phyloP scores from a whole-genome alignment of 129 eudicot species.

The Erigeron canadensis region DNA sequence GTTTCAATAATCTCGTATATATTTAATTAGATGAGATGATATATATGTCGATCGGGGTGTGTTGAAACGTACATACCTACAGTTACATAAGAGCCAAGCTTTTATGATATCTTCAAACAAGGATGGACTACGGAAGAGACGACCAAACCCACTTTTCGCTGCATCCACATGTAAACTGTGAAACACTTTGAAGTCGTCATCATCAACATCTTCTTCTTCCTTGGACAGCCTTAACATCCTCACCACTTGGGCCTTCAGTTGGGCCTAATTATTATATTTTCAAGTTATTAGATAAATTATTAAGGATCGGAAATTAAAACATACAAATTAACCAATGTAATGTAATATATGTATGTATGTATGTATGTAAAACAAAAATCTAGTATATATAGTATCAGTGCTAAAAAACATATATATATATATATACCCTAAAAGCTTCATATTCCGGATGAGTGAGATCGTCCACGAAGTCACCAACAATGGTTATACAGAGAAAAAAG shows the following conservation, averaged over 20 bases:
- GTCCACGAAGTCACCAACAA: background rate
- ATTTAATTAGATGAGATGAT: too few species aligned
- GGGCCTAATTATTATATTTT: too few species aligned
- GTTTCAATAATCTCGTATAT: too few species aligned
- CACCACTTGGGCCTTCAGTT: slow-evolving; percentile 31
- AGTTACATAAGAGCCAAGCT: slow-evolving; percentile 35
- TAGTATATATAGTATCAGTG: too few species aligned
- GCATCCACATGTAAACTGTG: slow-evolving; percentile 33
- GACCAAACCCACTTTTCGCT: slow-evolving; percentile 34
- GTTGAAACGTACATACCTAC: slow-evolving; percentile 25
- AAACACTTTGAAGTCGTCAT: slow-evolving; percentile 24
- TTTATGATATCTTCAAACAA: slow-evolving; percentile 55
- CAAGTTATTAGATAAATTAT: too few species aligned
- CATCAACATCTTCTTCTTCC: slow-evolving; percentile 31
- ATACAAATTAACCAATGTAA: too few species aligned
- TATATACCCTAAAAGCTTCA: too few species aligned
- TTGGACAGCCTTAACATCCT: slow-evolving; percentile 52
- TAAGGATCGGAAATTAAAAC: too few species aligned
- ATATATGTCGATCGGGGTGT: background rate
- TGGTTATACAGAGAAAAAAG: background rate
- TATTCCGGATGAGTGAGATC: too few species aligned
- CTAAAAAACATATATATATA: too few species aligned
- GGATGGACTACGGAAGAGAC: slow-evolving; percentile 51
- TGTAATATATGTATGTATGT: too few species aligned
- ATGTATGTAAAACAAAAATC: too few species aligned